A percentile compares a stretch with the other conserved stretches of the same genome.
These are phyloP conservation scores for Fusarium sambucinum DNA, from an alignment of 2,329 filamentous ascomycete species.

Conservation along the genomic window DNA sequence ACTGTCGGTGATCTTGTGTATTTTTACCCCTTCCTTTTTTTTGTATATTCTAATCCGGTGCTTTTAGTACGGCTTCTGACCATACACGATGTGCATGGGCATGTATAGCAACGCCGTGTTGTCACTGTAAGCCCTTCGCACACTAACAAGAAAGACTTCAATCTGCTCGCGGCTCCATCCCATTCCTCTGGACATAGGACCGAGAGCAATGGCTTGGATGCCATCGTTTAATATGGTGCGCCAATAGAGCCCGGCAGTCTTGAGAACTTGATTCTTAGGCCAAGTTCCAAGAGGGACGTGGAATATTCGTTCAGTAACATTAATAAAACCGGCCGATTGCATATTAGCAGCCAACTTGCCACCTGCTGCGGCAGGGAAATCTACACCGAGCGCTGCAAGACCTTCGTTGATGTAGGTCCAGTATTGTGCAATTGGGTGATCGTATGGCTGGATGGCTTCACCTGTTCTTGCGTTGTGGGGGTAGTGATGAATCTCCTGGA, in stretches of 20 bases:
- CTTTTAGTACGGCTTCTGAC: slow-evolving; percentile 60
- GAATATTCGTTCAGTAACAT: slow-evolving; percentile 63
- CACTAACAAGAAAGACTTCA: slow-evolving; percentile 61
- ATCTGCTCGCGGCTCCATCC: slow-evolving; percentile 63
- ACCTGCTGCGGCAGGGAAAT: slow-evolving; percentile 59
- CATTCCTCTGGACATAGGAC: slow-evolving; percentile 63
- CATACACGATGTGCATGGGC: slow-evolving; percentile 67
- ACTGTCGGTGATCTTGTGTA: background rate
- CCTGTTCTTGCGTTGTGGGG: slow-evolving; percentile 59
- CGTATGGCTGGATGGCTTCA: slow-evolving; percentile 52
- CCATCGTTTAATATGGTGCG: slow-evolving; percentile 63
- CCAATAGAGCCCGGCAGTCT: slow-evolving; percentile 65
- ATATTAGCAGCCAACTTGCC: slow-evolving; percentile 59
- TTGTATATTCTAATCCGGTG: background rate
- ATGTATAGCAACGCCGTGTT: slow-evolving; percentile 63
- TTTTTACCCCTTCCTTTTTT: slow-evolving; percentile 4
- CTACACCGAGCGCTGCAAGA: slow-evolving; percentile 59
- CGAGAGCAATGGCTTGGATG: slow-evolving; percentile 64
- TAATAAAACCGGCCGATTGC: slow-evolving; percentile 64
- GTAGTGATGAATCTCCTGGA: slow-evolving; percentile 66
- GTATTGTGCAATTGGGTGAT: slow-evolving; percentile 59
- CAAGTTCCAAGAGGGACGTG: slow-evolving; percentile 67
- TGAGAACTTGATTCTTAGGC: slow-evolving; percentile 64
- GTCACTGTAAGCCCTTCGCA: slow-evolving; percentile 62
- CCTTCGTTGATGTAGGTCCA: slow-evolving; percentile 61